These are phyloP conservation scores for Acorus calamus DNA, from an alignment of 106 monocot genomes.

Conservation along the genomic window DNA sequence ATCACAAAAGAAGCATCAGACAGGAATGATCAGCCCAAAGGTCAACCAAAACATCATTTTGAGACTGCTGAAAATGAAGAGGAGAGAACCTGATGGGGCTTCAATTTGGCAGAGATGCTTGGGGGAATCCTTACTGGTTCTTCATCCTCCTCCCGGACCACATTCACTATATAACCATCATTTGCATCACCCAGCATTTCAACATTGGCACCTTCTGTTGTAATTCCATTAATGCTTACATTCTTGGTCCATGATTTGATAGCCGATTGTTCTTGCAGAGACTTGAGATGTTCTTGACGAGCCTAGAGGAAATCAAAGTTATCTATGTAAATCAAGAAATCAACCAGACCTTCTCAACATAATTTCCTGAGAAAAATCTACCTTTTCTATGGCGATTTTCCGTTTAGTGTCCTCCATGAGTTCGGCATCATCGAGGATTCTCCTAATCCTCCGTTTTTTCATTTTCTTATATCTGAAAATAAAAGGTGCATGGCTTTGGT, in stretches of 20 bases:
- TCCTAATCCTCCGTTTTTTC: slow-evolving; percentile 70
- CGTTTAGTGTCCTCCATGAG: slow-evolving; percentile 88
- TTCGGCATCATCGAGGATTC: slow-evolving; percentile 93
- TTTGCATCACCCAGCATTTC: slow-evolving; percentile 39
- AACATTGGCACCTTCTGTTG: slow-evolving; percentile 10
- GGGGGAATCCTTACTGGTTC: slow-evolving; percentile 66
- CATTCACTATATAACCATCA: slow-evolving; percentile 77
- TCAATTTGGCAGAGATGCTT: slow-evolving; percentile 68
- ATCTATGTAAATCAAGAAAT: neutral
- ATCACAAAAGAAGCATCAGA: too few relatives aligned
- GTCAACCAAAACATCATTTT: too few relatives aligned
- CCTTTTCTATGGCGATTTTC: slow-evolving; percentile 97
- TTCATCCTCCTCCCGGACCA: slow-evolving; percentile 84
- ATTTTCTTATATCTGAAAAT: slow-evolving; percentile 37
- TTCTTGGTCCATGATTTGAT: slow-evolving; percentile 32
- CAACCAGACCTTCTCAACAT: neutral
- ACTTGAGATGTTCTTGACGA: slow-evolving; percentile 92
- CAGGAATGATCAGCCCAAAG: too few relatives aligned
- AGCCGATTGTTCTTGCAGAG: slow-evolving; percentile 61
- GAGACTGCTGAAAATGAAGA: too few relatives aligned
- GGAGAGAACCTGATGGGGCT: slow-evolving; percentile 73
- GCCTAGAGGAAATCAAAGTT: slow-evolving; percentile 35
- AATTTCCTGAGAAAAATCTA: slow-evolving; percentile 9
- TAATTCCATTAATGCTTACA: slow-evolving; percentile 13
- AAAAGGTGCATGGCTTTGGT: neutral